Base-by-base conservation (phyloP, 1,284 basidiomycete species). In the Cutaneotrichosporon dermatis region DNA sequence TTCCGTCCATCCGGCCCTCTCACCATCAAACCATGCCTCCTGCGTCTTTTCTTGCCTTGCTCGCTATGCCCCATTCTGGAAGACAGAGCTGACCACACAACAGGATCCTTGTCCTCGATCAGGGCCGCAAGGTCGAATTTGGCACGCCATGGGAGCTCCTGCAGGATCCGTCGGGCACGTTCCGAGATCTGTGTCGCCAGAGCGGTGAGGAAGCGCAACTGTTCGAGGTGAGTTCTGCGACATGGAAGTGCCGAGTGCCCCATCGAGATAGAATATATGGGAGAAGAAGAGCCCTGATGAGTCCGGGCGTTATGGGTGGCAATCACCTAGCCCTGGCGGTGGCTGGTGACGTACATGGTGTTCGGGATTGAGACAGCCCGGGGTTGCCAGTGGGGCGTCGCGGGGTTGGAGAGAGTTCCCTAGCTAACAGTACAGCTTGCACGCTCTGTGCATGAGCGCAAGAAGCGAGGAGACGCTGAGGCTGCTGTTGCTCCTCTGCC, bases 81-180 rank as follows among this genome's bases (percentile, higher is more conserved):
- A 8, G 15, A 10, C 33, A 12, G 9, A 48, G 16, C 7, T 9
- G 46, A n/a, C 4, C 34, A 35, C 5, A 36, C 33, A 6, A 12
- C 64, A 79, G 77, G 62, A 81, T 83, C 51, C 68, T 83, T 34
- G 81, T 83, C 10, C 72, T 83, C 55, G 80, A 81, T 57, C 73
- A 79, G 44, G 81, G 81, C 12, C 61, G 69, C 25, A 78, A 82
- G 5, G 66, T 80, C 8, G 82, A 83, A 64, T 81, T 77, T 57
- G 82, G 79, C 34, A 76, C 78, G 9, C 82, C 82, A 0, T 76
- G 73, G 62, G 77, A 77, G 15, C 68, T 83, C 42, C 63, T 82
- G 54, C 69, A 73, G 52, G 72, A 75, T 44, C 69, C 76, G 15
- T 58, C 64, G 8, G 78, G 79, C 8, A 56, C 68, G 4, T 81